Conservation (phyloP, 2,329 filamentous ascomycete genomes). For the Pseudovirgaria hyperparasitica region DNA sequence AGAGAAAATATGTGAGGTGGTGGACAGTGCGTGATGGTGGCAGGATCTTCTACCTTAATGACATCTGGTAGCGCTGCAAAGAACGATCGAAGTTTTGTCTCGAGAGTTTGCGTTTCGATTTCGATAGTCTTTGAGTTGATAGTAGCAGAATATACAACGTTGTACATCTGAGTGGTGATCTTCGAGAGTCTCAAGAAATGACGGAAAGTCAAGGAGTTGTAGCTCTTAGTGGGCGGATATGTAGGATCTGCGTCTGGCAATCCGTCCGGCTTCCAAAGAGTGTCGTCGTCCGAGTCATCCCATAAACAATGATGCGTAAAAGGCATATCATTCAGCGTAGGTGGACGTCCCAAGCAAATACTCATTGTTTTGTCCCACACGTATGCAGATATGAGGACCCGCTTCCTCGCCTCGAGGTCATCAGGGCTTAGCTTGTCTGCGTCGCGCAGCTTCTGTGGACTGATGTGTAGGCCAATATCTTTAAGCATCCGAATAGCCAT, state of each 20-base stretch:
- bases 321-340: conserved; percentile 6
- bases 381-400: conserved; percentile 9
- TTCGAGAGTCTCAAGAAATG: not conserved
- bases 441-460: conserved; percentile 5
- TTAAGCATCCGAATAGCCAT: conserved; percentile 11
- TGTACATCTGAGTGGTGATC: too few relatives aligned
- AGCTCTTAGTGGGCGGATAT: not conserved
- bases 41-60: conserved; percentile 2
- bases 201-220: conserved; percentile 1
- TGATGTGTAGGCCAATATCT: conserved; percentile 10
- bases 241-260: not conserved
- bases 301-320: conserved; percentile 1
- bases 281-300: conserved; percentile 1
- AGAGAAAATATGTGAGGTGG: conserved; percentile 10
- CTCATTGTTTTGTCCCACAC: conserved; percentile 12
- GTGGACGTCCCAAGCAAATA: conserved; percentile 9
- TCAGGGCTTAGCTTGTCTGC: conserved; percentile 7
- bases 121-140: too few relatives aligned
- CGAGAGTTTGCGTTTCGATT: too few relatives aligned
- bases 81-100: not conserved
- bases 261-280: conserved; percentile 1
- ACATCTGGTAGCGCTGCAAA: not conserved
- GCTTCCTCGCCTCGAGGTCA: conserved; percentile 9
- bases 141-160: too few relatives aligned
- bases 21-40: conserved; percentile 3